A percentile compares a stretch with the other conserved stretches of the same genome.
phyloP scores from a whole-genome alignment of 345 rosid genomes.

The Aquilaria yunnanensis region DNA sequence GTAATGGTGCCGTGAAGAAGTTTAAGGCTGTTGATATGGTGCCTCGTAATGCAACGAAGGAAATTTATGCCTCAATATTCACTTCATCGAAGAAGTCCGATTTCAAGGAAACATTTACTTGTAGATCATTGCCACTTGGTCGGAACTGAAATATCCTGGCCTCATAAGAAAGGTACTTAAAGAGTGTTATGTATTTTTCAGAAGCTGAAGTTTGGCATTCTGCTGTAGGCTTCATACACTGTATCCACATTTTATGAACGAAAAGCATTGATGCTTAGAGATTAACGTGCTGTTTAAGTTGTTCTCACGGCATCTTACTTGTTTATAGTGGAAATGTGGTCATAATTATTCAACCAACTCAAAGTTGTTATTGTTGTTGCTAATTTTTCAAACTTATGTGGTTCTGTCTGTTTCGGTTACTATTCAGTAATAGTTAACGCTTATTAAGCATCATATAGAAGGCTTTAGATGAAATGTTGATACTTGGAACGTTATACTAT shows the following conservation, averaged over 20 bases:
- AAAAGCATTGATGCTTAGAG: neutral
- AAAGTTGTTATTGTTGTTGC: too few relatives aligned
- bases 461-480: too few relatives aligned
- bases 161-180: too few relatives aligned
- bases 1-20: constrained; percentile 41
- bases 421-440: too few relatives aligned
- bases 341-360: too few relatives aligned
- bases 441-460: too few relatives aligned
- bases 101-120: constrained; percentile 73
- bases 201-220: neutral
- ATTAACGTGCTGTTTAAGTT: neutral
- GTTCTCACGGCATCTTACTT: neutral
- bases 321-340: neutral
- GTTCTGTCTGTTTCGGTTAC: too few relatives aligned
- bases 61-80: constrained; percentile 85
- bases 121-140: constrained; percentile 84
- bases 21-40: constrained; percentile 57
- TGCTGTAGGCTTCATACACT: constrained; percentile 3
- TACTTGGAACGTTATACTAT: too few relatives aligned
- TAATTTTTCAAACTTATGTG: too few relatives aligned
- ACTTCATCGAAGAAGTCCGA: constrained; percentile 64
- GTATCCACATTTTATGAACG: neutral
- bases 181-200: neutral
- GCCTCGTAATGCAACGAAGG: constrained; percentile 78
- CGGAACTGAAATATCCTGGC: constrained; percentile 48